These are phyloP conservation scores for Cordyceps cateniannulata DNA, from an alignment of 2,329 filamentous ascomycete genomes.

Conservation along the genomic window DNA sequence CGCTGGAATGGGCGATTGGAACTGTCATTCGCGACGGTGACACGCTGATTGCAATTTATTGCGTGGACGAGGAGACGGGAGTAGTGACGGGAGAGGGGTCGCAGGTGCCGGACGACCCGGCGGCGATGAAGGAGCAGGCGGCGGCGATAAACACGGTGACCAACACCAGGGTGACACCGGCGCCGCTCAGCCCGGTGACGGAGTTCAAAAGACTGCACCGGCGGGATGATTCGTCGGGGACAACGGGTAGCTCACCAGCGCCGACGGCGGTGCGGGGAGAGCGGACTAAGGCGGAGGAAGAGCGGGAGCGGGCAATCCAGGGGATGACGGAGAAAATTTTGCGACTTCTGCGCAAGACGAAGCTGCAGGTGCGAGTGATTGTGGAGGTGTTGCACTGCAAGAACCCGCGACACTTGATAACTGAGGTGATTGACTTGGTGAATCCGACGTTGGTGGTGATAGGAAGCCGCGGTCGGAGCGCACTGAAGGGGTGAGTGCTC, in stretches of 20 bases:
- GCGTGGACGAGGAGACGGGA: conserved; percentile 78
- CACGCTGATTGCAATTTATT: conserved; percentile 88
- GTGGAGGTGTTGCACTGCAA: conserved; percentile 98
- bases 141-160: conserved; percentile 62
- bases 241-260: conserved; percentile 39
- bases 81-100: conserved; percentile 42
- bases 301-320: conserved; percentile 73
- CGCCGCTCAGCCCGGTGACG: conserved; percentile 26
- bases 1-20: conserved; percentile 94
- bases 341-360: conserved; percentile 82
- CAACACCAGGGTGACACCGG: conserved; percentile 29
- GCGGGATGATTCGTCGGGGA: conserved; percentile 23
- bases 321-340: conserved; percentile 79
- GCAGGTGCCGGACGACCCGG: conserved; percentile 64
- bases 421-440: conserved; percentile 91
- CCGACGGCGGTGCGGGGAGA: conserved; percentile 40
- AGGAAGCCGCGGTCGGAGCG: conserved; percentile 83
- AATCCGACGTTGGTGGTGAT: conserved; percentile 89
- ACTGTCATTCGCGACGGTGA: conserved; percentile 92
- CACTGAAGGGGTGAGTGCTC: conserved; percentile 74
- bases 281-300: conserved; percentile 61
- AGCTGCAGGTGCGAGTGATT: conserved; percentile 85
- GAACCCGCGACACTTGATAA: conserved; percentile 91
- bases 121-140: conserved; percentile 69
- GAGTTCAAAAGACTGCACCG: conserved; percentile 26